A percentile compares a stretch with the other conserved stretches of the same genome.
Evolutionary conservation across 116 monocot species (phyloP).

Genomic region (Dioscorea cayenensis): DNA sequence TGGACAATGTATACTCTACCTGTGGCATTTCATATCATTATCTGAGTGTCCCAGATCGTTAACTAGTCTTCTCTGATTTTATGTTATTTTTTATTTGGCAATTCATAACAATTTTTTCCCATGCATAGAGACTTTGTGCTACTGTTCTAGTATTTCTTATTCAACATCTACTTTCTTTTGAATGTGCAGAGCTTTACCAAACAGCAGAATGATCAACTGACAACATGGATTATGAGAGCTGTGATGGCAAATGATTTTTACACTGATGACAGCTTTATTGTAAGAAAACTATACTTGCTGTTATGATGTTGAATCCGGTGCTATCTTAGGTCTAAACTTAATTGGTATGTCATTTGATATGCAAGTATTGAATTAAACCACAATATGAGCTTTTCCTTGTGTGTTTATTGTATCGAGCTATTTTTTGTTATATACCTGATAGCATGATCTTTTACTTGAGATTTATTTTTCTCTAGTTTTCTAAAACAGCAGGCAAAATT

Average conservation of each 20-base stretch:
- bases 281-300: constrained; percentile 22
- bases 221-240: constrained; percentile 74
- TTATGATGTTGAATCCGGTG: constrained; percentile 1
- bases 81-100: too few species aligned
- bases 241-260: constrained; percentile 89
- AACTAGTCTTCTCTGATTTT: too few species aligned
- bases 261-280: constrained; percentile 99
- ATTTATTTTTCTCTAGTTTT: constrained; percentile 42
- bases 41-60: too few species aligned
- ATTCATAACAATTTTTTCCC: too few species aligned
- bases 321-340: background rate
- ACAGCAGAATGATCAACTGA: constrained; percentile 69
- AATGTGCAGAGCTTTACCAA: constrained; percentile 56
- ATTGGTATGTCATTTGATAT: background rate
- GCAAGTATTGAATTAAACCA: background rate
- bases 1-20: too few species aligned
- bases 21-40: too few species aligned
- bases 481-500: constrained; percentile 89
- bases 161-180: background rate
- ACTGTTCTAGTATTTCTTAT: background rate
- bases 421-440: background rate
- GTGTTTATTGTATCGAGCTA: background rate
- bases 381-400: too few species aligned
- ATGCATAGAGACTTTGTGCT: background rate
- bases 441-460: background rate